Base-by-base conservation (phyloP, 148 eudicot genomes). In the Agrostemma githago region DNA sequence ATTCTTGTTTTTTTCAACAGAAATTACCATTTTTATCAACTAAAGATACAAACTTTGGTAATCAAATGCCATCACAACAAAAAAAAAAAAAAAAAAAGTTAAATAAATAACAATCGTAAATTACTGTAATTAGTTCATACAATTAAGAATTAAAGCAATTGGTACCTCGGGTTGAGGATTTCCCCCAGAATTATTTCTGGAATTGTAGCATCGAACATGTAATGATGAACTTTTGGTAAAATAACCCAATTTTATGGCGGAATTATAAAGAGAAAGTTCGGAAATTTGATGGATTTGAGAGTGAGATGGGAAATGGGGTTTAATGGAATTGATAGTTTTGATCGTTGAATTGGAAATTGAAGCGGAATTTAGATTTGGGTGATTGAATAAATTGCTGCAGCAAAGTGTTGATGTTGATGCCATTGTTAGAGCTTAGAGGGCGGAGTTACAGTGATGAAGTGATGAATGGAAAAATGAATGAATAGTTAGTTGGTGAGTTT, bases 131-230 rank as follows among this genome's bases (percentile, higher is more conserved):
- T 40, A 16, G 20, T 41, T 4, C 7, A 42, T 4, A 62, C 3
- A 34, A 34, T 2, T n/a, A 20, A 17, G n/a, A 56, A 41, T 77
- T 51, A 54, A 38, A 26, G 7, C 2, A 58, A 5, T 2, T 6
- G 6, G 3, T 75, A 86, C 89, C 83, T 90, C 84, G 2, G 66
- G 72, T 62, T 76, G 73, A 76, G 61, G 60, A 16, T 76, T 63
- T 5, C 64, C 62, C 39, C 61, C 75, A 58, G 88, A 80, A 42
- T 77, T 79, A 26, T 79, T 79, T 14, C 74, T 19, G 5, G 68
- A 19, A 38, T 84, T 82, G 72, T 79, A 83, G 74, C 74, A 89
- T 60, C 82, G 74, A 43, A 76, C 21, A 58, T 83, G 15, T 4
- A 80, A 68, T 38, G 68, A 74, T 4, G 56, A 61, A 17, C 78